These are phyloP conservation scores for Scleromitrula shiraiana DNA, from an alignment of 2,329 filamentous ascomycete species.

Conservation along the genomic window DNA sequence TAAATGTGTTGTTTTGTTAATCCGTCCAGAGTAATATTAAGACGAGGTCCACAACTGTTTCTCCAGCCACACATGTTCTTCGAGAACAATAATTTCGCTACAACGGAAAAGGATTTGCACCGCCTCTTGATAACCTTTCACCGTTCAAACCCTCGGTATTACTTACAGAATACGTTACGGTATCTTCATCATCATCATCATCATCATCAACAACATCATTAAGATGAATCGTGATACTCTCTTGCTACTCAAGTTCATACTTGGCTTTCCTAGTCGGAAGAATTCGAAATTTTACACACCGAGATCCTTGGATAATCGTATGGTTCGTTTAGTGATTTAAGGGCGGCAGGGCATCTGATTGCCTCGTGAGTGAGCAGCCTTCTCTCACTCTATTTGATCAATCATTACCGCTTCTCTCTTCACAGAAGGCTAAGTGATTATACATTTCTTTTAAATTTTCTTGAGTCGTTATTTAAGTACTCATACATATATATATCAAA, in stretches of 20 bases:
- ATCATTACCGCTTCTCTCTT: too few relatives aligned
- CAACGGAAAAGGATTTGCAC: background rate
- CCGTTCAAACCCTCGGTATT: too few relatives aligned
- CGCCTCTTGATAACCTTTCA: background rate
- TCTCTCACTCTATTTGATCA: too few relatives aligned
- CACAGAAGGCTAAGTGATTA: too few relatives aligned
- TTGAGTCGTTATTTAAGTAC: background rate
- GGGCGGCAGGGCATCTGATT: too few relatives aligned
- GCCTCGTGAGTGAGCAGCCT: too few relatives aligned
- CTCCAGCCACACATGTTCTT: slow-evolving; percentile 4
- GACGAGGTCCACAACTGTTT: too few relatives aligned
- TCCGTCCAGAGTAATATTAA: too few relatives aligned
- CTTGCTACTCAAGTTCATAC: background rate
- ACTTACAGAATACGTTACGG: background rate
- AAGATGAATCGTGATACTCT: background rate
- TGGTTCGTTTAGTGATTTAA: too few relatives aligned
- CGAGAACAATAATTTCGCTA: background rate
- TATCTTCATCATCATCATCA: background rate
- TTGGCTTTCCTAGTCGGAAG: background rate
- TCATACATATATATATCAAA: background rate
- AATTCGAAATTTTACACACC: background rate
- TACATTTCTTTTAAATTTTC: too few relatives aligned
- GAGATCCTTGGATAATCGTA: background rate
- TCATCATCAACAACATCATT: background rate
- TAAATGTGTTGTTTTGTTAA: too few relatives aligned